Percentiles rank a stretch among this genome's conserved stretches.
Evolutionary conservation across 139 green algal genomes (phyloP).

Genomic region (Klebsormidium nitens): DNA sequence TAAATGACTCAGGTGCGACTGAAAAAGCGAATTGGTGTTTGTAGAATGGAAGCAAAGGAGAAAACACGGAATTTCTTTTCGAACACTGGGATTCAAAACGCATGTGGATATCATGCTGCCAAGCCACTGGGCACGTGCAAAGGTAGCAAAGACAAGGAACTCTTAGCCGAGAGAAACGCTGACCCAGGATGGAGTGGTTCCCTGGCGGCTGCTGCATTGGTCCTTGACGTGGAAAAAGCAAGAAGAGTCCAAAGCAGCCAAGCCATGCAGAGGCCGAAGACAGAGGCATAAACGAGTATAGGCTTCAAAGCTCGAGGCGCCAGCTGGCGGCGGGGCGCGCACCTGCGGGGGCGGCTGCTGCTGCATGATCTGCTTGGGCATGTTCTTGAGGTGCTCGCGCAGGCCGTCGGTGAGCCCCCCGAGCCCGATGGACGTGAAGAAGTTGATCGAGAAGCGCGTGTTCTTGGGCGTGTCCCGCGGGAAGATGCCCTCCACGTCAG

Average conservation of each 20-base stretch:
- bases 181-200: no score
- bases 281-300: constrained; percentile 29
- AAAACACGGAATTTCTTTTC: no score
- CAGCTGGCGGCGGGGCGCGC: no score
- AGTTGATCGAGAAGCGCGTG: constrained; percentile 99
- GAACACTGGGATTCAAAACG: no score
- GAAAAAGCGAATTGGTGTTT: no score
- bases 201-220: constrained; percentile 3
- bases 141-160: no score
- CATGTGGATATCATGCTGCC: no score
- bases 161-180: no score
- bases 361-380: constrained; percentile 50
- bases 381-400: constrained; percentile 71
- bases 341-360: constrained; percentile 43
- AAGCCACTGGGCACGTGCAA: no score
- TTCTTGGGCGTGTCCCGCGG: constrained; percentile 75
- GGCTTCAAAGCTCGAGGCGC: no score
- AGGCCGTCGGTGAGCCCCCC: constrained; percentile 90
- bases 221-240: neutral
- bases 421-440: constrained; percentile 98
- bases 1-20: no score
- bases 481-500: constrained; percentile 80
- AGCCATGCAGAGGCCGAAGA: neutral
- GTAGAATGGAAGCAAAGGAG: no score
- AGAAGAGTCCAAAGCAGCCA: neutral